phyloP scores from a whole-genome alignment of 2,329 filamentous ascomycete species.

The Fusarium sp. region DNA sequence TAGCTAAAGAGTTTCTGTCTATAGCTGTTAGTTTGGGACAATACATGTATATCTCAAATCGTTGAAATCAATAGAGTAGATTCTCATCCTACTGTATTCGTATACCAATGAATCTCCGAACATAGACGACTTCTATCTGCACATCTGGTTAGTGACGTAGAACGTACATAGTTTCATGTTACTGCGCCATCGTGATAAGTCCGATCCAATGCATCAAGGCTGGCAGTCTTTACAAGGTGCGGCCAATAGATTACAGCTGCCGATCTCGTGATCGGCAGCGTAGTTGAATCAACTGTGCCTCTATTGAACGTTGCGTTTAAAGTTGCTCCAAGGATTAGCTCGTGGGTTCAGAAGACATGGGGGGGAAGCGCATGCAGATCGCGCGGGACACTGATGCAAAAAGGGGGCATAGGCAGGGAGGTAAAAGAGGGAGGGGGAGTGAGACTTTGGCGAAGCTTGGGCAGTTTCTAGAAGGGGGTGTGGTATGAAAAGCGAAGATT shows the following conservation, averaged over 20 bases:
- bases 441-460: neutral
- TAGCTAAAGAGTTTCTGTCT: neutral
- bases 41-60: no score
- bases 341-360: conserved; percentile 15
- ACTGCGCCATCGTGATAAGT: neutral
- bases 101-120: neutral
- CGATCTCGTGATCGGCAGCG: conserved; percentile 37
- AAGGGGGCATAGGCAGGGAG: neutral
- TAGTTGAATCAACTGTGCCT: conserved; percentile 4
- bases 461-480: conserved; percentile 29
- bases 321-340: conserved; percentile 14
- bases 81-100: neutral
- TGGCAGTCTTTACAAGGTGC: conserved; percentile 11
- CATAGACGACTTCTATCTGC: neutral
- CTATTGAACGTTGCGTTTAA: conserved; percentile 15
- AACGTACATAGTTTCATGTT: neutral
- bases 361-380: conserved; percentile 28
- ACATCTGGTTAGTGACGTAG: conserved; percentile 3
- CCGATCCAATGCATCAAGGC: conserved; percentile 6
- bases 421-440: conserved; percentile 13
- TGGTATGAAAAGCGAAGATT: conserved; percentile 11
- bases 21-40: neutral
- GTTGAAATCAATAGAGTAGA: neutral
- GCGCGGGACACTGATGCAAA: conserved; percentile 13
- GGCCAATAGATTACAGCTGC: conserved; percentile 8